These are phyloP conservation scores for Tolypocladium inflatum DNA, from an alignment of 2,329 filamentous ascomycete species.

Conservation along the genomic window DNA sequence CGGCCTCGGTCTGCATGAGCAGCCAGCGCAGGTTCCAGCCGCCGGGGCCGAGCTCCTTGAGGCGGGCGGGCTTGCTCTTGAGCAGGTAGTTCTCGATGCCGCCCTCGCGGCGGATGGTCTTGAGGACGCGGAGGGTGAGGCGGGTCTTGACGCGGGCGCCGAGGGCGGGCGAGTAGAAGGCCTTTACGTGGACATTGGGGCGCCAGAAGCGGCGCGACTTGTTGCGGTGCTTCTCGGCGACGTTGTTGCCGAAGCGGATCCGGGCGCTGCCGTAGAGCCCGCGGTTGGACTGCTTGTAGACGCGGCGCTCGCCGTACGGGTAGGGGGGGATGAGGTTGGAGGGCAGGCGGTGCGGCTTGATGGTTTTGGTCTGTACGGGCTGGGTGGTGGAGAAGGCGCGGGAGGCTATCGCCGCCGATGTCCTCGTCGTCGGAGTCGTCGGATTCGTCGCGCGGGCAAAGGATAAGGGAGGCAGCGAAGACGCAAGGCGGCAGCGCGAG, in stretches of 20 bases:
- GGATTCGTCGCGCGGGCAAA: background rate
- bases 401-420: background rate
- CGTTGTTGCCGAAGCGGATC: slow-evolving; percentile 73
- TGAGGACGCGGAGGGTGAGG: slow-evolving; percentile 59
- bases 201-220: slow-evolving; percentile 68
- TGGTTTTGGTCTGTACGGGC: slow-evolving; percentile 26
- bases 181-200: slow-evolving; percentile 63
- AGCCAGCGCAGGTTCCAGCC: slow-evolving; percentile 89
- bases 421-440: background rate
- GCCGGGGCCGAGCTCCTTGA: slow-evolving; percentile 79
- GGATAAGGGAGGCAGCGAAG: background rate
- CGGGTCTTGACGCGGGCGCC: slow-evolving; percentile 55
- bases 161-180: slow-evolving; percentile 55
- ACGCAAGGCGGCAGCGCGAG: slow-evolving; percentile 4
- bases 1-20: slow-evolving; percentile 65
- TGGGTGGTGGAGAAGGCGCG: slow-evolving; percentile 28
- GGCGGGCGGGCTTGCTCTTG: slow-evolving; percentile 64
- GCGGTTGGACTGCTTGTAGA: slow-evolving; percentile 73
- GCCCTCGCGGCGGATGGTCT: slow-evolving; percentile 73
- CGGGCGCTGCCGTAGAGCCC: slow-evolving; percentile 62
- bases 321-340: slow-evolving; percentile 51
- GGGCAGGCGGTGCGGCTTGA: slow-evolving; percentile 34
- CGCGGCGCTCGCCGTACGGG: slow-evolving; percentile 58
- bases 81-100: slow-evolving; percentile 88
- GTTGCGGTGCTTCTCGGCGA: slow-evolving; percentile 58